Base-by-base conservation (phyloP, 176 grass and related monocot species). In the Ensete glaucum region DNA sequence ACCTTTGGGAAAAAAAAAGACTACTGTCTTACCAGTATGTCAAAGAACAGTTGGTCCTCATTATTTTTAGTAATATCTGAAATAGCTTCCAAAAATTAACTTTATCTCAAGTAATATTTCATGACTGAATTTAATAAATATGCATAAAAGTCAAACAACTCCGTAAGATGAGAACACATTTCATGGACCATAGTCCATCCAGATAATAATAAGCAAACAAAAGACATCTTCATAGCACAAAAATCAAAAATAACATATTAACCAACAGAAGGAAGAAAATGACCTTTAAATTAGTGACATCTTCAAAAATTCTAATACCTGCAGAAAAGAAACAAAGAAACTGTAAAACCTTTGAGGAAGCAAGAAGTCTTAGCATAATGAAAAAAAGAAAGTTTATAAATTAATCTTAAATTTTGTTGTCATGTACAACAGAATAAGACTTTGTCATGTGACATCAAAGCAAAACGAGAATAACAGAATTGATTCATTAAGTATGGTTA, bases 261-360 rank as follows among this genome's bases (percentile, higher is more conserved):
- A 52, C 50, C 67, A 48, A 70, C 70, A 73, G 11, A 79, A 87
- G 77, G 77, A 14, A 88, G 80, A 16, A 50, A 78, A 79, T 71
- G 60, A 93, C 94, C 94, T 97, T 93, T 80, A 84, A 76, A 75
- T 91, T 83, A 65, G 84, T 56, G 62, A 88, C 85, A 87, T 97
- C 90, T 78, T 89, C 90, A 85, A 97, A 89, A 76, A 97, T 87
- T 83, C 94, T 97, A 83, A 91, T 83, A 64, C 94, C 94, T 97
- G 77, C 65, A 90, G 79, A 70, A 76, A 64, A 76, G 22, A 54
- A 80, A 80, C 24, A 15, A 64, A 0, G 27, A 77, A 75, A 59
- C 21, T n/a, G 21, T 49, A 64, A 57, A 63, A 76, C 8, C 5
- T 11, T 64, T 15, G 17, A 26, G 11, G 17, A 52, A 55, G 50